Base-by-base conservation (phyloP, 345 rosid species). In the Brassica nigra region DNA sequence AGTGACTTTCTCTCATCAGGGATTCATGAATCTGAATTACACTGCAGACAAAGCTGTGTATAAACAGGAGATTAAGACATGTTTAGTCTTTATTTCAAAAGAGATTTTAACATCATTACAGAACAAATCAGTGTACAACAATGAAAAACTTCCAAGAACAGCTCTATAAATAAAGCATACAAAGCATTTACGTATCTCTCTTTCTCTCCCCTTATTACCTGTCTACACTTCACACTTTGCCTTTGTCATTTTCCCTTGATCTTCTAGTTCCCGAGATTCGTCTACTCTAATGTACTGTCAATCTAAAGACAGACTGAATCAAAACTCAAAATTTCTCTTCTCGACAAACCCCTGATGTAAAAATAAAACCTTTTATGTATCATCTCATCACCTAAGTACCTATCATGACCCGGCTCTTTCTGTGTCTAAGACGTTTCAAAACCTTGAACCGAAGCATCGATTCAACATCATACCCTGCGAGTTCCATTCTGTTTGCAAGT, bases 381-480 rank as follows among this genome's bases (percentile, higher is more conserved):
- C 73, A 28, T 37, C 15, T 57, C 73, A 57, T 28, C 62, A 42
- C 74, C 52, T 20, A 77, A 47, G 39, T 11, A 69, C 62, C 68
- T 44, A 77, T 63, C 71, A 62, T 15, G 31, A 78, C 71, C 52
- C 49, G 63, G 52, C 23, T 7, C 61, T 39, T 71, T 58, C 73
- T 78, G 42, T 8, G 62, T 73, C 69, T 72, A 59, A 59, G 68
- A 57, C 3, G 68, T 42, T 30, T 66, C 69, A 88, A 80, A 73
- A 85, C 83, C 5, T 62, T 58, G 27, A 6, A 30, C 69, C 80
- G 18, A 78, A 92, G 86, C 82, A 74, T 80, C 8, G 82, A 42
- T 55, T 88, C 79, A 83, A 92, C 66, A 70, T 92, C 77, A 61
- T 92, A 95, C 66, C 95, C 93, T 69, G 81, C 63, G 36, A 78